Conservation (phyloP, 108 stramenopile genomes). For the Fragilaria crotonensis region DNA sequence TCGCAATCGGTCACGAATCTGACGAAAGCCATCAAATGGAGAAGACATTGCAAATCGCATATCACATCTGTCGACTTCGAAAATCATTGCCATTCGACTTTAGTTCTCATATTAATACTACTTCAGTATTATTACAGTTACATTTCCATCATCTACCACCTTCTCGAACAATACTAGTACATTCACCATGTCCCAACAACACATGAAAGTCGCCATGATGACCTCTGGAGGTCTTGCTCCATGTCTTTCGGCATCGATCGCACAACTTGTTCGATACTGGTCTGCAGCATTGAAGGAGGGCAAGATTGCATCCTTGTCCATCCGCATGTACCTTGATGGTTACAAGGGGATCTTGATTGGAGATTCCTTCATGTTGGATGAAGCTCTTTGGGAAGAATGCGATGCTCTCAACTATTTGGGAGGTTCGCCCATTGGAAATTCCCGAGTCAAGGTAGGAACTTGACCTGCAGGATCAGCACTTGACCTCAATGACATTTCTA, state of each 20-base stretch:
- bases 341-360: slow-evolving; percentile 85
- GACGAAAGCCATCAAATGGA: too few relatives aligned
- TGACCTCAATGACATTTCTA: background rate
- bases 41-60: too few relatives aligned
- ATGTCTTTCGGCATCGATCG: slow-evolving; percentile 72
- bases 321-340: slow-evolving; percentile 80
- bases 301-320: slow-evolving; percentile 63
- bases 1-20: too few relatives aligned
- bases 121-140: too few relatives aligned
- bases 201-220: slow-evolving; percentile 89
- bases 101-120: too few relatives aligned
- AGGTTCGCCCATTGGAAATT: slow-evolving; percentile 85
- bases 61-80: too few relatives aligned
- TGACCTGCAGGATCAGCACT: background rate
- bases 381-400: slow-evolving; percentile 44
- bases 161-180: too few relatives aligned
- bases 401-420: slow-evolving; percentile 67
- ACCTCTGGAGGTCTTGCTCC: slow-evolving; percentile 86
- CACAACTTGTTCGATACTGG: slow-evolving; percentile 73
- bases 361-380: slow-evolving; percentile 66
- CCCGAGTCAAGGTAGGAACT: slow-evolving; percentile 82
- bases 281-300: slow-evolving; percentile 57
- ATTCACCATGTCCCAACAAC: too few relatives aligned
- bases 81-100: too few relatives aligned
- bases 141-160: too few relatives aligned